These are phyloP conservation scores for Earliella scabrosa DNA, from an alignment of 1,284 basidiomycete species.

Conservation along the genomic window DNA sequence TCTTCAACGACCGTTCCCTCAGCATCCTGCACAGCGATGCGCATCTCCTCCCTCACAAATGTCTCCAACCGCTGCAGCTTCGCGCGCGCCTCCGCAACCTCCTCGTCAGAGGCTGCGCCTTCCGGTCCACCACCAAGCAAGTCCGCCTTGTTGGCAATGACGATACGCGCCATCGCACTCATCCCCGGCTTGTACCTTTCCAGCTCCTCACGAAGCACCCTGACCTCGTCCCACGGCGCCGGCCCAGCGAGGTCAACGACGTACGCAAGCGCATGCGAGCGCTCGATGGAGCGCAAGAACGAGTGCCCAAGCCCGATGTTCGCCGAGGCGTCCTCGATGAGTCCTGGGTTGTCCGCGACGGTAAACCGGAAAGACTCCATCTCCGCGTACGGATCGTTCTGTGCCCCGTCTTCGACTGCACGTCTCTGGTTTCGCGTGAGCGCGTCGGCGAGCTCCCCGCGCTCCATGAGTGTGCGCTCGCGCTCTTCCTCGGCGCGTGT, in stretches of 20 bases:
- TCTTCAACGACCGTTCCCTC: constrained; percentile 38
- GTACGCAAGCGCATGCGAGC: constrained; percentile 88
- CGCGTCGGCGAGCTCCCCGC: constrained; percentile 53
- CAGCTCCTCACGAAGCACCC: constrained; percentile 77
- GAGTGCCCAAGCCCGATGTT: constrained; percentile 94
- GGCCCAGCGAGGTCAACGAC: constrained; percentile 86
- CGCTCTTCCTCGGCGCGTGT: constrained; percentile 64
- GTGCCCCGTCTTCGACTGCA: constrained; percentile 3
- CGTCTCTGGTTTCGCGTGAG: constrained; percentile 54
- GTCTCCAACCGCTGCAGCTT: constrained; percentile 62
- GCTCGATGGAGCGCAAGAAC: constrained; percentile 93
- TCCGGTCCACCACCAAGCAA: constrained; percentile 53
- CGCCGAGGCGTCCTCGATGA: constrained; percentile 84
- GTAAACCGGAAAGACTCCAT: constrained; percentile 87
- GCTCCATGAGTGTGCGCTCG: constrained; percentile 49
- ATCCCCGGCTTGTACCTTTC: constrained; percentile 86
- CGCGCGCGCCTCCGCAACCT: constrained; percentile 56
- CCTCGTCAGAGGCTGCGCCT: constrained; percentile 35
- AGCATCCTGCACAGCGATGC: constrained; percentile 26
- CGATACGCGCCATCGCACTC: constrained; percentile 74
- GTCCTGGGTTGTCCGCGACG: constrained; percentile 96
- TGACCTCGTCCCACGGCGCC: constrained; percentile 78
- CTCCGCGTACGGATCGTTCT: constrained; percentile 46
- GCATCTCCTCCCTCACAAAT: constrained; percentile 57
- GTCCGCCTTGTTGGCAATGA: constrained; percentile 97